Percentiles rank a stretch among this genome's conserved stretches.
Conservation (phyloP, 2,329 filamentous ascomycete genomes). For the Septoria linicola region DNA sequence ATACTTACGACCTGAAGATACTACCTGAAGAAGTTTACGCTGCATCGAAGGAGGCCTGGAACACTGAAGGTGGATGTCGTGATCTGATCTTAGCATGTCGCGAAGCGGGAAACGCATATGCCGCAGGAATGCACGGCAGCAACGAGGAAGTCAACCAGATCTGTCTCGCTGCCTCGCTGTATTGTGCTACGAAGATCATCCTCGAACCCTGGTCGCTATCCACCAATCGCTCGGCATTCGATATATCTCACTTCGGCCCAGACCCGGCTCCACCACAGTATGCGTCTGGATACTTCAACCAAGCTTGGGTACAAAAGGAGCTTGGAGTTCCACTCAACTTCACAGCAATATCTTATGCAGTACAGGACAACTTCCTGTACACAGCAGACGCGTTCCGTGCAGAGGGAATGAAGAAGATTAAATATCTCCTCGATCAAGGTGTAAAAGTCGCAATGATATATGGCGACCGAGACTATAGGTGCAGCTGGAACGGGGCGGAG, state of each 20-base stretch:
- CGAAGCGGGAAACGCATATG: conserved; percentile 46
- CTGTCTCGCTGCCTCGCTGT: conserved; percentile 40
- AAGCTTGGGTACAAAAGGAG: conserved; percentile 44
- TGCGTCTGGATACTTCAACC: conserved; percentile 47
- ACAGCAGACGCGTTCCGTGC: conserved; percentile 23
- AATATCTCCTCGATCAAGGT: conserved; percentile 29
- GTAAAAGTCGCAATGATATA: conserved; percentile 33
- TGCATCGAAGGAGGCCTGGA: conserved; percentile 44
- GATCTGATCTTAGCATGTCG: conserved; percentile 53
- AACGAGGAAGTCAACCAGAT: conserved; percentile 41
- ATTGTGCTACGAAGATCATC: conserved; percentile 22
- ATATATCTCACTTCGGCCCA: conserved; percentile 28
- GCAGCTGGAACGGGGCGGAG: conserved; percentile 35
- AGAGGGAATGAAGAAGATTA: conserved; percentile 26
- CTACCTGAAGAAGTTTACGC: conserved; percentile 49
- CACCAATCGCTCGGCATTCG: conserved; percentile 26
- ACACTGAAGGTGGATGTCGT: conserved; percentile 51
- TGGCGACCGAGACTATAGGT: conserved; percentile 34
- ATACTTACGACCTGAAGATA: conserved; percentile 62
- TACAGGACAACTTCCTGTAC: conserved; percentile 14
- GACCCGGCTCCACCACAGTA: conserved; percentile 27
- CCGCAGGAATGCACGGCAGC: conserved; percentile 49
- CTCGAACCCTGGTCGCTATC: conserved; percentile 13
- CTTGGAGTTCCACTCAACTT: conserved; percentile 51
- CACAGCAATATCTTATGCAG: conserved; percentile 31